Evolutionary conservation across 2,329 filamentous ascomycete species (phyloP), one percentile per base, ranked within the genome.

Genomic region (Cordyceps javanica): DNA sequence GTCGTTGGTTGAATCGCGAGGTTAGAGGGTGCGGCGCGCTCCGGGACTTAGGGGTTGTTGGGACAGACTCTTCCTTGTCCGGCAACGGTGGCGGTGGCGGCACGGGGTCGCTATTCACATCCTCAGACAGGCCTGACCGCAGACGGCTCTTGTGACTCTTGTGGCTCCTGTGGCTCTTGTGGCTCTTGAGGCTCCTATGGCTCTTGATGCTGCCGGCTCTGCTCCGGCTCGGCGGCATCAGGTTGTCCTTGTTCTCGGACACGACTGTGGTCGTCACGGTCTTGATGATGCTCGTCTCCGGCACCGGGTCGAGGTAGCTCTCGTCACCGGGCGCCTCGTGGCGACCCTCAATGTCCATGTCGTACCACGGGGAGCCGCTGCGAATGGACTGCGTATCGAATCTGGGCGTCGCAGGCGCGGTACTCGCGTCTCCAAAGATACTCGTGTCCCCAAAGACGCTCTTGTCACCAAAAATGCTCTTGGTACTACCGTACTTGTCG

Each of bases 401-500:
- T n/a, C 28, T 55, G 9, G 52, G 39, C 30, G 52, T 46, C 23
- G 30, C 3, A 16, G 52, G 41, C 39, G 32, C 30, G 16, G 32
- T 30, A 11, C 50, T 53, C 7, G 21, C 38, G 41, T 38, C 52
- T 1, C 41, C 36, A 28, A 55, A 55, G 52, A 55, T 45, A 30
- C 52, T 55, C 19, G 16, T 45, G 26, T 48, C 44, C 13, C 38
- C 38, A n/a, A 28, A 14, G 23, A 52, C 23, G 49, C 49, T 52
- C 14, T n/a, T 32, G 49, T 41, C 49, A 1, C 52, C 36, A 11
- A 55, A 55, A 21, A 55, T 55, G 30, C 52, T 55, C 19, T 38
- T 45, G 25, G 39, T 55, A 41, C 52, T 55, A 30, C 52, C 52
- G 30, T 56, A 49, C 34, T 56, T 56, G 44, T 56, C 53, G 44